Evolutionary conservation across 2,329 filamentous ascomycete genomes (phyloP).

Genomic region (Hypomyces rosellus): DNA sequence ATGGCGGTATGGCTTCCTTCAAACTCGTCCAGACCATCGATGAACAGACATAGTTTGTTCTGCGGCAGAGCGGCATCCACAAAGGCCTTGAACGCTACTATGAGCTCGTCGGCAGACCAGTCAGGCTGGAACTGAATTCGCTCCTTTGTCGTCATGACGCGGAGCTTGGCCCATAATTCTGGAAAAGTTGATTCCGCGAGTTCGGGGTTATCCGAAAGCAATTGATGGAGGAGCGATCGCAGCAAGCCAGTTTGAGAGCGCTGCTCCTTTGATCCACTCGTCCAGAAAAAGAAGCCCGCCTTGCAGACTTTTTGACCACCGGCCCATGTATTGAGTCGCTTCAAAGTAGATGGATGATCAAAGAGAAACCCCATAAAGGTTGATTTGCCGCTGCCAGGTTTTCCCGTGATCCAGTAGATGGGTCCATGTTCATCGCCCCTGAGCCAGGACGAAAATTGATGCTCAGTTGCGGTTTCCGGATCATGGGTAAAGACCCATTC

Average conservation of each 20-base stretch:
- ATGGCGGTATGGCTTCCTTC: slow-evolving; percentile 24
- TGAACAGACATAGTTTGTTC: slow-evolving; percentile 23
- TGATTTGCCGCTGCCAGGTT: slow-evolving; percentile 42
- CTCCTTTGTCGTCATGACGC: slow-evolving; percentile 24
- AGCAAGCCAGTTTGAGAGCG: slow-evolving; percentile 31
- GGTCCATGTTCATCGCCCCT: slow-evolving; percentile 14
- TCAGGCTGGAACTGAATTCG: slow-evolving; percentile 23
- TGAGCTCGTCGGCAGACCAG: slow-evolving; percentile 26
- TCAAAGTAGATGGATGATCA: slow-evolving; percentile 15
- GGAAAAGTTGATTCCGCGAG: slow-evolving; percentile 23
- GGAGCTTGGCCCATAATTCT: slow-evolving; percentile 21
- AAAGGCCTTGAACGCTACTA: slow-evolving; percentile 18
- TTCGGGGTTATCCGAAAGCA: slow-evolving; percentile 21
- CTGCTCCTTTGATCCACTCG: slow-evolving; percentile 32
- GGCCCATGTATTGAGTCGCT: slow-evolving; percentile 22
- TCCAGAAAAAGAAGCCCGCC: slow-evolving; percentile 42
- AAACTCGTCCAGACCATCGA: slow-evolving; percentile 30
- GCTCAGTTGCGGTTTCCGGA: slow-evolving; percentile 8
- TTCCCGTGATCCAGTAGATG: slow-evolving; percentile 34
- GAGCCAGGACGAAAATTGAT: slow-evolving; percentile 24
- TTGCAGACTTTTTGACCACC: slow-evolving; percentile 20
- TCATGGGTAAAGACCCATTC: slow-evolving; percentile 29
- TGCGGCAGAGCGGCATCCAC: slow-evolving; percentile 15
- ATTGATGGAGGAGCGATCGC: slow-evolving; percentile 30
- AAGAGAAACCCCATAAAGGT: slow-evolving; percentile 37